A percentile compares a stretch with the other conserved stretches of the same genome.
Evolutionary conservation across 257 asterid species (phyloP).

Genomic region (Solanum tacnaense): DNA sequence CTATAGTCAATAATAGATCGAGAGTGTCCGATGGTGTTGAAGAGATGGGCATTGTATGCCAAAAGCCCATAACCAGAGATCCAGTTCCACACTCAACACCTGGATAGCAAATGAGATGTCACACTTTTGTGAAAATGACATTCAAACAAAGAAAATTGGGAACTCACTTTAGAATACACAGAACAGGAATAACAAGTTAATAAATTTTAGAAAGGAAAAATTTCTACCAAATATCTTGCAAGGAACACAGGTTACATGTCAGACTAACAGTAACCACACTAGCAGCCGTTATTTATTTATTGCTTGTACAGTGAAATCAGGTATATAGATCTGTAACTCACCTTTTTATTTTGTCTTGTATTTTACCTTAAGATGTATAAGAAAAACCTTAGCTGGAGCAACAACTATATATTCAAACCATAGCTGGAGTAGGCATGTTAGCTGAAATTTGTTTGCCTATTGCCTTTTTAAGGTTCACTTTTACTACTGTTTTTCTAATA

Average conservation of each 20-base stretch:
- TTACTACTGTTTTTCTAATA: neutral
- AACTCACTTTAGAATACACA: neutral
- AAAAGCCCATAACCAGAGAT: conserved; percentile 92
- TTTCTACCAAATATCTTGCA: neutral
- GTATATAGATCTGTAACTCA: neutral
- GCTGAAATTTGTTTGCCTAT: neutral
- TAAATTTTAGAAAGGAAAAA: neutral
- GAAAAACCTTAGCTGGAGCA: neutral
- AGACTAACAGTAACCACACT: neutral
- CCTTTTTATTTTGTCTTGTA: neutral
- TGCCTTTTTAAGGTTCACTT: neutral
- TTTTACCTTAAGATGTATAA: neutral
- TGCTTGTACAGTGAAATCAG: neutral
- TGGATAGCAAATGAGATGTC: conserved; percentile 21
- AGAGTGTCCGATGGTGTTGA: conserved; percentile 82
- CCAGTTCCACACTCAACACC: conserved; percentile 93
- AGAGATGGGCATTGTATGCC: conserved; percentile 63
- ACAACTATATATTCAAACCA: neutral
- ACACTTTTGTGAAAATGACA: neutral
- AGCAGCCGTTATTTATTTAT: neutral
- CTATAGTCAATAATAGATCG: conserved; percentile 54
- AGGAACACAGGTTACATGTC: neutral
- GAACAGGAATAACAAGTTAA: neutral
- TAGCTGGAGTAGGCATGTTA: neutral
- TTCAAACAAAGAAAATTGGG: neutral